Base-by-base conservation (phyloP, 805 yeast genomes). In the Brettanomyces naardenensis region DNA sequence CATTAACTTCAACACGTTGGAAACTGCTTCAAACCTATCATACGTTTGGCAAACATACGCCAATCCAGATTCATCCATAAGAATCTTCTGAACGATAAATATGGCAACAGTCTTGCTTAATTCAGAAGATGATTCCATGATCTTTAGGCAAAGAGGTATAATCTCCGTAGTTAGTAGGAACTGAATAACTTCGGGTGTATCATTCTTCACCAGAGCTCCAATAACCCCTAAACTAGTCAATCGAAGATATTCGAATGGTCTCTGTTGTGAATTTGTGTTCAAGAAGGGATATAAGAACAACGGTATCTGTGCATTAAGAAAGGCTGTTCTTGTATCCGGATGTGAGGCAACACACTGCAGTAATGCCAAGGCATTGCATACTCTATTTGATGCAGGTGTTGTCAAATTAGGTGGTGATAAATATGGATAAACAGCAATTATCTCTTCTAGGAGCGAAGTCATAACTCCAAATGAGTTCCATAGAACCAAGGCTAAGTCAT, bases 401-500 rank as follows among this genome's bases (percentile, higher is more conserved):
- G 88, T 78, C 42, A 92, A 69, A 31, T 74, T 78, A 22, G 95
- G 95, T 11, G 97, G 97, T 27, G 85, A 80, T 42, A 90, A 67
- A 52, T 80, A 70, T 10, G 98, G 96, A 58, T 90, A 90, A 5
- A 90, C 95, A 3, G 85, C 72, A 28, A 88, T 80, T 38, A 90
- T 88, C 56, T 90, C 98, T 56, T 86, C 94, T 42, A 90, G 61
- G 28, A 90, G 64, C 17, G 88, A 81, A 2, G 97, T 80, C 94
- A 92, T 88, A 10, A 90, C 97, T 22, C 97, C 98, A 61, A 83
- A 89, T 4, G 96, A 85, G 51, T 90, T 80, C 98, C 98, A 90
- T 41, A 90, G 65, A 4, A 90, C 94, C 28, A 88, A 60, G 0
- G 97, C 97, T 41, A 90, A 69, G 56, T 90, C 97, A 41, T 88